Conservation (phyloP, 2,329 filamentous ascomycete genomes). For the Dothideomycetes sp. region DNA sequence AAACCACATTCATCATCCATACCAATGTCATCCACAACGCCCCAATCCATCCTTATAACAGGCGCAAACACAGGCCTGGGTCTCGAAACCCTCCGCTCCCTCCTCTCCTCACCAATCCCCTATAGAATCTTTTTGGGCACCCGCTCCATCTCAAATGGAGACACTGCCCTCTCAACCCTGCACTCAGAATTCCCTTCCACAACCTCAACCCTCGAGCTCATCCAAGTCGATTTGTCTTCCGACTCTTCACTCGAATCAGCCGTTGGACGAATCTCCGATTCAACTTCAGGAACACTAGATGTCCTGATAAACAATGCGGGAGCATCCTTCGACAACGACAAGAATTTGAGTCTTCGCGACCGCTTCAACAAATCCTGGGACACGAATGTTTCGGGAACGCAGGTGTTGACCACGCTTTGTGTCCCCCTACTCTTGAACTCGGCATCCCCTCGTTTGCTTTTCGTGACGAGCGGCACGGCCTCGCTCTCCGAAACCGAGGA, state of each 20-base stretch:
- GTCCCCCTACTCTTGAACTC: constrained; percentile 32
- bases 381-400: constrained; percentile 31
- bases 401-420: constrained; percentile 29
- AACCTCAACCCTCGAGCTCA: constrained; percentile 34
- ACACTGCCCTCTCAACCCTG: constrained; percentile 37
- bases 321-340: constrained; percentile 35
- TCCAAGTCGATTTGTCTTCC: constrained; percentile 46
- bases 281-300: constrained; percentile 41
- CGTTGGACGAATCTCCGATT: constrained; percentile 34
- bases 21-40: too few species aligned
- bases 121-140: constrained; percentile 51
- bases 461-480: constrained; percentile 35
- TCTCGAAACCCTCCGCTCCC: constrained; percentile 47
- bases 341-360: constrained; percentile 27
- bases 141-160: constrained; percentile 43
- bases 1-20: too few species aligned
- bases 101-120: constrained; percentile 37
- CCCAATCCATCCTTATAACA: constrained; percentile 49
- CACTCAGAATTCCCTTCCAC: constrained; percentile 33
- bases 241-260: constrained; percentile 45
- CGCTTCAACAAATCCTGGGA: constrained; percentile 30
- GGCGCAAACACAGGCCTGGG: constrained; percentile 51
- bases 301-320: constrained; percentile 50
- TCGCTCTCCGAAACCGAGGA: constrained; percentile 28
- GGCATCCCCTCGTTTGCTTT: constrained; percentile 28